phyloP scores from a whole-genome alignment of 305 asterid species.

The Fraxinus paxiana region DNA sequence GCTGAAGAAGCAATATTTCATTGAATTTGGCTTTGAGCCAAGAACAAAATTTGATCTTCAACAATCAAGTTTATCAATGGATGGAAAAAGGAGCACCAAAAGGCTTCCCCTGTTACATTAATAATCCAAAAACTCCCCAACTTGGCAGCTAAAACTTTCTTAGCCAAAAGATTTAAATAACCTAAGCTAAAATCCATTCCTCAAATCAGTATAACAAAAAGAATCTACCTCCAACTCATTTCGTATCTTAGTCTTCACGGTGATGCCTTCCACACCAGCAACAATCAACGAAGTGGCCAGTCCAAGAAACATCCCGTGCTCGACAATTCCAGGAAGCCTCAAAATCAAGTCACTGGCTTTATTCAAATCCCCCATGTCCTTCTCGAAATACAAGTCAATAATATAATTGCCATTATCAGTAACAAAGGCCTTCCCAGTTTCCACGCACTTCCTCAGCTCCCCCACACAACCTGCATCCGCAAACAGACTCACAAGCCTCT shows the following conservation, averaged over 20 bases:
- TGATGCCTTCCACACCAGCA: conserved; percentile 68
- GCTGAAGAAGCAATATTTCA: neutral
- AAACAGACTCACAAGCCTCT: conserved; percentile 63
- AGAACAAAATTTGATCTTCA: conserved; percentile 12
- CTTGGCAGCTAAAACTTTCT: conserved; percentile 17
- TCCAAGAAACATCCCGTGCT: conserved; percentile 86
- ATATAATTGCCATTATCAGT: conserved; percentile 76
- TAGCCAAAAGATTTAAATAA: neutral
- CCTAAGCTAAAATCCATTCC: conserved; percentile 34
- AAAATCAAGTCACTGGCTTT: conserved; percentile 67
- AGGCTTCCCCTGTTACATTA: conserved; percentile 20
- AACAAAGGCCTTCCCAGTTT: conserved; percentile 36
- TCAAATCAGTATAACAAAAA: conserved; percentile 39
- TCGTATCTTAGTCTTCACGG: conserved; percentile 54
- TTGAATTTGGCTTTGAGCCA: conserved; percentile 16
- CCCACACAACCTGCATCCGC: conserved; percentile 64
- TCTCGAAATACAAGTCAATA: conserved; percentile 69
- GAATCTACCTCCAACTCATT: conserved; percentile 29
- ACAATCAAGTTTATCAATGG: conserved; percentile 19
- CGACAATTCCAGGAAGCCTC: conserved; percentile 88
- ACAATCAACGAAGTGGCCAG: conserved; percentile 78
- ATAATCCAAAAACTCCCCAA: conserved; percentile 15
- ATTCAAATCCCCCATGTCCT: conserved; percentile 69
- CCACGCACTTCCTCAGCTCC: conserved; percentile 41
- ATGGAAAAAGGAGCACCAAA: conserved; percentile 23